Base-by-base conservation (phyloP, 768 basidiomycete species). In the Boletales sp. region DNA sequence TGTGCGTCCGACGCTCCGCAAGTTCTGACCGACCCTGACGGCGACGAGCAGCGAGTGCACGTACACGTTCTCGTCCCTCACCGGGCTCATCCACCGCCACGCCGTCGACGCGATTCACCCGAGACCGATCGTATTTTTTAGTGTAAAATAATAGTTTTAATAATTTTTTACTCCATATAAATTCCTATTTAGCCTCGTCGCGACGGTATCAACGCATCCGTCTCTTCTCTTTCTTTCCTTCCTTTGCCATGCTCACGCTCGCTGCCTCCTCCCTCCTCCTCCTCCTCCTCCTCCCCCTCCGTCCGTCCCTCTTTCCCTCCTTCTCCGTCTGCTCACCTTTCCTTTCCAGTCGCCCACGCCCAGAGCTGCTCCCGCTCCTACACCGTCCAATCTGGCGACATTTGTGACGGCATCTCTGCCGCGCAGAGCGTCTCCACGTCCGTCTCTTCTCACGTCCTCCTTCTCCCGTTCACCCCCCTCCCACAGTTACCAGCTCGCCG, bases 61-160 rank as follows among this genome's bases (percentile, higher is more conserved):
- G 25, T 91, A 92, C 65, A 70, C 72, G 1, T 90, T 90, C 64
- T 88, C 87, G 2, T 84, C 86, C 0, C 46, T 68, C 19, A 78
- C 79, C 0, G 89, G 86, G 6, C 74, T 83, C 37, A 82, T 92
- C 48, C 67, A 80, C 42, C 57, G 73, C 42, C 89, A 92, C 60
- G 72, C 72, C 41, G 72, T 92, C 43, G 79, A 90, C 61, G 84
- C 83, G n/a, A 90, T 91, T 41, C 78, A 83, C 40, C 89, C 89
- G 0, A 83, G 84, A 1, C 89, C 89, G 4, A 21, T 21, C 4
- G 2, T 21, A 21, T 21, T 21, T 21, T 21, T 21, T 21, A 21
- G 2, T 21, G 21, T 21, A 2, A 21, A 21, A 21, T 21, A 21
- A n/a, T n/a, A n/a, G n/a, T n/a, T n/a, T n/a, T n/a, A n/a, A n/a